Evolutionary conservation across 2,329 filamentous ascomycete genomes (phyloP), one percentile per base, ranked within the genome.

Genomic region (Aspergillus viridinutans): DNA sequence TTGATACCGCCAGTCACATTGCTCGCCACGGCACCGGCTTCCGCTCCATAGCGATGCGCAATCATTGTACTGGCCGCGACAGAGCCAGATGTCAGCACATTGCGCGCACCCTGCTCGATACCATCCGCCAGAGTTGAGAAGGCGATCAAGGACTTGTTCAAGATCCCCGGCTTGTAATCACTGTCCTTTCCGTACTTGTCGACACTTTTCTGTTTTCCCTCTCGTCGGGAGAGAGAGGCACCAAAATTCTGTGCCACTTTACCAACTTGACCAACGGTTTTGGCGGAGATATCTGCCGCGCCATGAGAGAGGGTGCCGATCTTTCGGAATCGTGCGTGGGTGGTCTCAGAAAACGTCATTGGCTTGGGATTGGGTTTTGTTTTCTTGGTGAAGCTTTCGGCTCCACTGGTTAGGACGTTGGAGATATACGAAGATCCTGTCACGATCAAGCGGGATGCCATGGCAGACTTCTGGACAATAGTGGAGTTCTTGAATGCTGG

Each of bases 111-210:
- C 64, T 96, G 88, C 64, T 96, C 92, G 57, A 97, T 89, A 40
- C 94, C 94, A 68, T 99, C 94, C 25, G 92, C 90, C 48, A 99
- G 85, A 1, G 94, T 99, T 42, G 89, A 91, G 73, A 97, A 97
- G 0, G 94, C 94, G 79, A 99, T 97, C 78, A 99, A 80, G 61
- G 88, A 92, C 81, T 96, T 97, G 78, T 99, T 99, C 63, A 99
- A 77, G 29, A 99, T 78, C 4, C 94, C 93, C 0, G 94, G 93
- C 76, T 96, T 96, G 77, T 94, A 95, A 20, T 78, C 76, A 80
- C 74, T 3, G 82, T 17, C 14, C 1, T 80, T 52, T 86, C 90
- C 90, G 59, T 92, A 85, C 58, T 86, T 84, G 58, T 90, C 90
- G 57, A 82, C 83, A 1, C 87, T 86, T 66, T 82, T 83, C 53